Conservation (phyloP, 1,284 basidiomycete genomes). For the Ustilago lituana region DNA sequence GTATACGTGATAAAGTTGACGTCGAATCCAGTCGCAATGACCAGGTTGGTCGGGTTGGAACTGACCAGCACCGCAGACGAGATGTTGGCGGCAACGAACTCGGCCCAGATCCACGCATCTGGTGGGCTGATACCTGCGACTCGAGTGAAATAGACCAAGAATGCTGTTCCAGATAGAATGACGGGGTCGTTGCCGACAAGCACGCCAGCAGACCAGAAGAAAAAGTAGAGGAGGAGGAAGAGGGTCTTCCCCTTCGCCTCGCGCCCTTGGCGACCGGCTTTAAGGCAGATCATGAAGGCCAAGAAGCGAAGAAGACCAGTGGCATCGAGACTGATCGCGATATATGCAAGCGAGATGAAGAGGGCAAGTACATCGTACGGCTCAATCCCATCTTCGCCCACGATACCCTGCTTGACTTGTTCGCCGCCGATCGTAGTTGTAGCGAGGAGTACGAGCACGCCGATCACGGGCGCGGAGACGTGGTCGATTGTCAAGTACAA, state of each 20-base stretch:
- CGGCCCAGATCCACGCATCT: slow-evolving; percentile 76
- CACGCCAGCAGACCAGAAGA: slow-evolving; percentile 81
- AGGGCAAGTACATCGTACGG: slow-evolving; percentile 93
- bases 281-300: slow-evolving; percentile 69
- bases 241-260: slow-evolving; percentile 71
- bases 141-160: slow-evolving; percentile 84
- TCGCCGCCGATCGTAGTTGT: slow-evolving; percentile 76
- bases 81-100: slow-evolving; percentile 83
- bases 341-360: slow-evolving; percentile 91
- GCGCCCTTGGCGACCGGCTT: slow-evolving; percentile 45
- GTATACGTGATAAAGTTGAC: slow-evolving; percentile 63
- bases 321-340: slow-evolving; percentile 89
- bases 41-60: slow-evolving; percentile 69
- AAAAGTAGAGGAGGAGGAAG: slow-evolving; percentile 80
- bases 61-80: slow-evolving; percentile 68
- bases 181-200: slow-evolving; percentile 80
- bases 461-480: slow-evolving; percentile 74
- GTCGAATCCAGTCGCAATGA: slow-evolving; percentile 65
- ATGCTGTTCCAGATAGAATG: slow-evolving; percentile 76
- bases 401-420: slow-evolving; percentile 76
- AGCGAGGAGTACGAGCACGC: slow-evolving; percentile 81
- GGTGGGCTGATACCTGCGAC: slow-evolving; percentile 75
- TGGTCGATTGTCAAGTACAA: slow-evolving; percentile 51
- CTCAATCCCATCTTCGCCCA: slow-evolving; percentile 78
- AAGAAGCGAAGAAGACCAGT: slow-evolving; percentile 87